Conservation (phyloP, 768 basidiomycete genomes). For the Leccinum arenicola region DNA sequence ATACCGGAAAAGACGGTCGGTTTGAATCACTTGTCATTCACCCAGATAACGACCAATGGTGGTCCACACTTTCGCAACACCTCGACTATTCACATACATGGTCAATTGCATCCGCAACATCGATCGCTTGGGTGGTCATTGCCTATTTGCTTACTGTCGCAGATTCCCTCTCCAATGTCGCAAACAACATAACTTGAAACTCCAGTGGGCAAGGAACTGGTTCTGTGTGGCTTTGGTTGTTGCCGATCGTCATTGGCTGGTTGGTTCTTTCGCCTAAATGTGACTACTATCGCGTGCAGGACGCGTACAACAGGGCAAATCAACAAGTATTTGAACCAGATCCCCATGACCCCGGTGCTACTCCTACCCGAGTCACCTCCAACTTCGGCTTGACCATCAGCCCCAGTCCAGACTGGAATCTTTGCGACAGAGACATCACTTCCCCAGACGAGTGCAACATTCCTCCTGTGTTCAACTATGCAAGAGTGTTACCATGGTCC, state of each 20-base stretch:
- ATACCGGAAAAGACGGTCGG: too few relatives aligned
- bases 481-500: too few relatives aligned
- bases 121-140: too few relatives aligned
- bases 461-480: too few relatives aligned
- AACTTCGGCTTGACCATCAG: neutral
- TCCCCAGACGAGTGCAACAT: too few relatives aligned
- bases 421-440: too few relatives aligned
- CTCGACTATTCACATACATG: too few relatives aligned
- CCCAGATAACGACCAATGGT: too few relatives aligned
- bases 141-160: too few relatives aligned
- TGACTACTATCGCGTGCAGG: conserved; percentile 18
- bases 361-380: neutral
- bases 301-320: conserved; percentile 11
- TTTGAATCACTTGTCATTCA: too few relatives aligned
- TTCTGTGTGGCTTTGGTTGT: conserved; percentile 40
- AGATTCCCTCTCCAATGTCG: conserved; percentile 11
- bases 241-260: neutral
- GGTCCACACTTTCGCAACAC: too few relatives aligned
- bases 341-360: neutral
- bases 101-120: too few relatives aligned
- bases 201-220: conserved; percentile 37
- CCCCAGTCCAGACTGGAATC: neutral
- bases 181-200: conserved; percentile 24
- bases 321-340: neutral
- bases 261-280: neutral